Evolutionary conservation across 2,329 filamentous ascomycete genomes (phyloP).

Genomic region (Cercospora sojina): DNA sequence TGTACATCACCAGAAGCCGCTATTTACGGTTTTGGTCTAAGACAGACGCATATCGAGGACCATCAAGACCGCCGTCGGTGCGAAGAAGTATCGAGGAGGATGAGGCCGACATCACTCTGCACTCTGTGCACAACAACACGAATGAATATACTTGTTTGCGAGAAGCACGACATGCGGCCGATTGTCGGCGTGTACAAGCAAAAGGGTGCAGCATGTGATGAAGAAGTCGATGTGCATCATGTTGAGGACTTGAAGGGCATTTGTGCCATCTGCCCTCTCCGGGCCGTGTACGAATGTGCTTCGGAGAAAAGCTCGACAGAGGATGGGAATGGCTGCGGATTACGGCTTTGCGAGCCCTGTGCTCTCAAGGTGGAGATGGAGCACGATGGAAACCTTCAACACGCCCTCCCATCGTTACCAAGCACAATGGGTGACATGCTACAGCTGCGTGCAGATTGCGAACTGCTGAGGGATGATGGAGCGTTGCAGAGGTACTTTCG

Average conservation of each 20-base stretch:
- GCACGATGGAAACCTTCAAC: slow-evolving; percentile 28
- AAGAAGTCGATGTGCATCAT: slow-evolving; percentile 16
- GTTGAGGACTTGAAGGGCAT: slow-evolving; percentile 31
- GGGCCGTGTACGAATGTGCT: slow-evolving; percentile 42
- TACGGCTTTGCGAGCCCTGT: slow-evolving; percentile 37
- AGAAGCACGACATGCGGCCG: slow-evolving; percentile 34
- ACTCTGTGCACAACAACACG: slow-evolving; percentile 39
- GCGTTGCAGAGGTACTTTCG: slow-evolving; percentile 30
- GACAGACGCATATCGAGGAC: slow-evolving; percentile 36
- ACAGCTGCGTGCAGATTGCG: slow-evolving; percentile 38
- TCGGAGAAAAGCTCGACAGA: slow-evolving; percentile 10
- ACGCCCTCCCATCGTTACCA: slow-evolving; percentile 26
- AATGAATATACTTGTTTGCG: slow-evolving; percentile 40
- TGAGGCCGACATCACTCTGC: slow-evolving; percentile 22
- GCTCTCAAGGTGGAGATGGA: slow-evolving; percentile 23
- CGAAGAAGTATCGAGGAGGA: background rate
- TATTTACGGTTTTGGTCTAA: slow-evolving; percentile 39
- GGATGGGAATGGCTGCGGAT: slow-evolving; percentile 32
- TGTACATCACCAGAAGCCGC: slow-evolving; percentile 41
- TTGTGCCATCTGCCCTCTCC: slow-evolving; percentile 45
- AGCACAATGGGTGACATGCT: slow-evolving; percentile 23
- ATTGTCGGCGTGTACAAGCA: slow-evolving; percentile 25
- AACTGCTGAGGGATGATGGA: slow-evolving; percentile 37
- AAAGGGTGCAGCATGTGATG: slow-evolving; percentile 27
- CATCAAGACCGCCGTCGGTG: slow-evolving; percentile 22